A percentile compares a stretch with the other conserved stretches of the same genome.
Evolutionary conservation across 2,329 filamentous ascomycete genomes (phyloP).

Genomic region (Fusarium coffeatum): DNA sequence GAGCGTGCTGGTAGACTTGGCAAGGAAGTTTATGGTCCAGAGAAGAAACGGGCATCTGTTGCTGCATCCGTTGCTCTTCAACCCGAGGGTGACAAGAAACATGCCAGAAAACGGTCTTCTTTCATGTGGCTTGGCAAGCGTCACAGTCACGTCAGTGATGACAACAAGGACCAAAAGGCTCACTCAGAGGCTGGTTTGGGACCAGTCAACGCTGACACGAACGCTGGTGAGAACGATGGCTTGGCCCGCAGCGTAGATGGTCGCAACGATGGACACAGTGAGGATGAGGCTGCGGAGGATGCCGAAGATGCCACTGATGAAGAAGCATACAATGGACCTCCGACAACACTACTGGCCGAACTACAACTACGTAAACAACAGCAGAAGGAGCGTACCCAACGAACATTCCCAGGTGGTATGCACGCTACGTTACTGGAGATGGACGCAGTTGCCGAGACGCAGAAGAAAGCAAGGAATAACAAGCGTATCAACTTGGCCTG

Average conservation of each 20-base stretch:
- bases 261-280: conserved; percentile 40
- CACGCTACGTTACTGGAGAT: conserved; percentile 90
- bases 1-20: conserved; percentile 82
- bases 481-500: conserved; percentile 89
- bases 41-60: conserved; percentile 62
- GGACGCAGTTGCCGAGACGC: conserved; percentile 88
- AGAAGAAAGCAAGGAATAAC: conserved; percentile 77
- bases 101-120: conserved; percentile 60
- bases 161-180: conserved; percentile 40
- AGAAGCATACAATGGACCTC: conserved; percentile 73
- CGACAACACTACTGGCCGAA: conserved; percentile 92
- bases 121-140: conserved; percentile 61
- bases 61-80: conserved; percentile 45
- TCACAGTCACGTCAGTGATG: conserved; percentile 48
- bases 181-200: conserved; percentile 43
- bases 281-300: conserved; percentile 55
- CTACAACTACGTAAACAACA: conserved; percentile 91
- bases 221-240: conserved; percentile 35
- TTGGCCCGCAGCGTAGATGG: conserved; percentile 47
- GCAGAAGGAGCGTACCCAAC: conserved; percentile 78
- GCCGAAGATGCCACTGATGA: conserved; percentile 60
- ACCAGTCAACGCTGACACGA: conserved; percentile 45
- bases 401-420: conserved; percentile 80
- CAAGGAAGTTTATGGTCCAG: conserved; percentile 76
- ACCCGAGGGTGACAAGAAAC: conserved; percentile 39